phyloP scores from a whole-genome alignment of 2,329 filamentous ascomycete species.

The Colletotrichum plurivorum region DNA sequence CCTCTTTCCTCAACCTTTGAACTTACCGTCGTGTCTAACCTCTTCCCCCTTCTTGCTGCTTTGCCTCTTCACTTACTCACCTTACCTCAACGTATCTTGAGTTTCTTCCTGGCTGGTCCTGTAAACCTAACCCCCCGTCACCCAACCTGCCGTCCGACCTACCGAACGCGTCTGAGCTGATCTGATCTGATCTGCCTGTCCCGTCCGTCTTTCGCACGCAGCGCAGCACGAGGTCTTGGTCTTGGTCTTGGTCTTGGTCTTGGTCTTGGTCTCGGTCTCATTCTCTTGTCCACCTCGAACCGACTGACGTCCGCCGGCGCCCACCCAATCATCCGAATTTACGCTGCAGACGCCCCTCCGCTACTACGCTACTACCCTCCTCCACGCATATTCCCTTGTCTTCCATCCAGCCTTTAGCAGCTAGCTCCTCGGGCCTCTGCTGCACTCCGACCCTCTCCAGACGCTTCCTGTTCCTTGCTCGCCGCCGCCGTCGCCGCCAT shows the following conservation, averaged over 20 bases:
- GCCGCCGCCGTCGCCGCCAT: not conserved
- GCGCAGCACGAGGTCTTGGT: not conserved
- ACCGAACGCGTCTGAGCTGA: not conserved
- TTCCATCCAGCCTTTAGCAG: conserved; percentile 23
- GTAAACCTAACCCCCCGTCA: conserved; percentile 2
- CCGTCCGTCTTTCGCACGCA: conserved; percentile 12
- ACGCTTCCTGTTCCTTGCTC: conserved; percentile 35
- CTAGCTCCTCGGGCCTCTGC: conserved; percentile 25
- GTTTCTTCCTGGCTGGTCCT: conserved; percentile 1
- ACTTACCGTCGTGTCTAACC: not conserved
- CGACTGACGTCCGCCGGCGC: conserved; percentile 30
- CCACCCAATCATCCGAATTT: conserved; percentile 38
- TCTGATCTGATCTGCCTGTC: conserved; percentile 15
- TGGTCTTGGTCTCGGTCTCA: conserved; percentile 23
- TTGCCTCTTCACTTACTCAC: conserved; percentile 14
- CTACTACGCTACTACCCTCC: conserved; percentile 38
- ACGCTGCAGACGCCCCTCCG: conserved; percentile 31
- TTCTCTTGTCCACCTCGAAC: conserved; percentile 18
- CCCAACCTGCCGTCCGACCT: not conserved
- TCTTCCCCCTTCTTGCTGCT: conserved; percentile 6
- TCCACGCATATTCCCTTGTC: conserved; percentile 26
- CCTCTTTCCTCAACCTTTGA: not conserved
- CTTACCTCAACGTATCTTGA: not conserved
- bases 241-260: conserved; percentile 16
- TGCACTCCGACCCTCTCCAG: conserved; percentile 29